These are phyloP conservation scores for Heterobasidion parviporum DNA, from an alignment of 1,284 basidiomycete species.

Conservation along the genomic window DNA sequence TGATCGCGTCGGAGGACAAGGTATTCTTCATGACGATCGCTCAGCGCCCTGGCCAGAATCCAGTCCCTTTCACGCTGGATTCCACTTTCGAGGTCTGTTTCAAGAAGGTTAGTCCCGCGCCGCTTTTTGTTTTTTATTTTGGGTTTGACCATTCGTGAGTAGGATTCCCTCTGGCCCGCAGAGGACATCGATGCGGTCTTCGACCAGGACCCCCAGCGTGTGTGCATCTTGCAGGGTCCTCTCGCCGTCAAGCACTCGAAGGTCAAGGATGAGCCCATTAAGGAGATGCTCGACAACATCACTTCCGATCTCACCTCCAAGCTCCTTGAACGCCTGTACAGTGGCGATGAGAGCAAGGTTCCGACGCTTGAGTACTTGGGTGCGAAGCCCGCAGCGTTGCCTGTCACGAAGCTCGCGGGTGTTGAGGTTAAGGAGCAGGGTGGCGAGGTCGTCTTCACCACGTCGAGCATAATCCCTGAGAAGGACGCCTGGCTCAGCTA, in stretches of 20 bases:
- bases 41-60: constrained; percentile 95
- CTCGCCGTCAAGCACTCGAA: constrained; percentile 87
- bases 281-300: constrained; percentile 86
- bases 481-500: constrained; percentile 75
- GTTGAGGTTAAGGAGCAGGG: constrained; percentile 41
- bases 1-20: constrained; percentile 92
- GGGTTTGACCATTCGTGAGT: constrained; percentile 14
- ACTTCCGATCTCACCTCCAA: constrained; percentile 72
- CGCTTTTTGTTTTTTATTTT: constrained; percentile 3
- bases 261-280: constrained; percentile 90
- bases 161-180: constrained; percentile 97
- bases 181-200: constrained; percentile 99
- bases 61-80: constrained; percentile 96
- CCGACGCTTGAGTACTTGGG: constrained; percentile 87
- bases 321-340: constrained; percentile 79
- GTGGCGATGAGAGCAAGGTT: constrained; percentile 70
- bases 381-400: constrained; percentile 32
- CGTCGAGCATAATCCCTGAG: constrained; percentile 52
- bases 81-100: constrained; percentile 95
- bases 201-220: constrained; percentile 95
- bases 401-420: constrained; percentile 26
- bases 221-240: constrained; percentile 96
- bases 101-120: constrained; percentile 73
- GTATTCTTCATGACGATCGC: constrained; percentile 94
- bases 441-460: constrained; percentile 45